Conservation (phyloP, 192 early-diverging fungal genomes). For the Dispira simplex region DNA sequence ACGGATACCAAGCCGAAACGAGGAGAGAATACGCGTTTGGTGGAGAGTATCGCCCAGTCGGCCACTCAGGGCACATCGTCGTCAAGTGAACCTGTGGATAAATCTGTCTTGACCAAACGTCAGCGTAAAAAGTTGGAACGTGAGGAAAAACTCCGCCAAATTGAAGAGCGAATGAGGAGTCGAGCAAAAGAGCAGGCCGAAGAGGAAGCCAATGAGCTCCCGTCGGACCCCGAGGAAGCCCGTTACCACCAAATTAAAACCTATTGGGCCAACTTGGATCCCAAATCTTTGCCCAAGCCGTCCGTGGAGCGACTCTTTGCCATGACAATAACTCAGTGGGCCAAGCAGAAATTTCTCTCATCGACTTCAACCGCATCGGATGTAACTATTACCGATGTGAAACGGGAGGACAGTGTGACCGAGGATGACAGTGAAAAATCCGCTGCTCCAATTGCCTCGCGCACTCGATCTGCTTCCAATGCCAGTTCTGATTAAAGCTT, state of each 20-base stretch:
- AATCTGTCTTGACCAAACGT: background rate
- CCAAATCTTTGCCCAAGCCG: background rate
- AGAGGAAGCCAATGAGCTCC: background rate
- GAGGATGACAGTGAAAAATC: too few species aligned
- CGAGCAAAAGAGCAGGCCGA: background rate
- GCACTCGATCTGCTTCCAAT: too few species aligned
- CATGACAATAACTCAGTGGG: background rate
- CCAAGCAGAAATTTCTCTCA: background rate
- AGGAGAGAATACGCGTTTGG: background rate
- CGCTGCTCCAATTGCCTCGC: too few species aligned
- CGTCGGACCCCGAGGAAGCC: conserved; percentile 8
- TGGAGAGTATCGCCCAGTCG: background rate
- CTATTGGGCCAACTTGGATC: conserved; percentile 1
- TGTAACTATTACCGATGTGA: too few species aligned
- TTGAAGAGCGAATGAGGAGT: background rate
- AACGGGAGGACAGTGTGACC: too few species aligned
- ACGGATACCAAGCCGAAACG: background rate
- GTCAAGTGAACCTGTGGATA: background rate
- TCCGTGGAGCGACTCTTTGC: background rate
- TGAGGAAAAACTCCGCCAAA: background rate
- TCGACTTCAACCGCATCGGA: too few species aligned
- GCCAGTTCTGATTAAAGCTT: too few species aligned
- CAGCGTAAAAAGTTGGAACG: conserved; percentile 8
- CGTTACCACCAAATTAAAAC: background rate
- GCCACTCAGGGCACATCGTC: background rate